Base-by-base conservation (phyloP, 2,329 filamentous ascomycete species). In the Xylaria sp. region DNA sequence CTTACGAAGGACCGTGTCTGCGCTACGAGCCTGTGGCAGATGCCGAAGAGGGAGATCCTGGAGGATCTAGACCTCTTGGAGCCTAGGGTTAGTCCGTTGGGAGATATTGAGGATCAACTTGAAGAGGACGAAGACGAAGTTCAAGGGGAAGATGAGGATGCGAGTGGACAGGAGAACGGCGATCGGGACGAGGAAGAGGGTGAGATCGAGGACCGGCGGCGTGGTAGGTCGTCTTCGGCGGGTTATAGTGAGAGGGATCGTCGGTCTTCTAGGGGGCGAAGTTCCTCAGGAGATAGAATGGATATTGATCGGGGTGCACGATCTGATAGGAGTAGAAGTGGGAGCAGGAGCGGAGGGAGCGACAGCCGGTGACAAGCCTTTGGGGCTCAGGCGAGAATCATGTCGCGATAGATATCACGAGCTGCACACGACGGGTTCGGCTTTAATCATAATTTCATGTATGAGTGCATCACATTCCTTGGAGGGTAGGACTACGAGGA, bases 1-100 rank as follows among this genome's bases (percentile, higher is more conserved):
- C 83, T 99, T 70, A 92, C 88, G 0, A 97, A 97, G 81, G 93
- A 97, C 65, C 87, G 96, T 61, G 91, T 98, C 0, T 98, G 95
- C 78, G 95, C 90, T 45, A 98, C 96, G 2, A 97, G 91, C 77
- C 78, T 99, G 74, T 97, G 93, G 90, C 97, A 97, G 82, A 87
- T 99, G 85, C 93, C 94, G 3, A 89, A 89, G 68, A 85, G 96
- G 74, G 89, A 92, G 72, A 86, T 93, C 60, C 79, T 99, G 71
- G 96, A 99, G 82, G 96, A 99, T 79, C 78, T 97, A 78, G 96
- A 97, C 72, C 81, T 94, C 75, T 77, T 99, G 76, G 95, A 98
- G 77, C 92, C 94, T 58, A 87, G 95, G 72, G 87, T 93, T 42
- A 98, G 94, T 79, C 90, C 93, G 42, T 80, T 98, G 68, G 93